Evolutionary conservation across 2,329 filamentous ascomycete genomes (phyloP).

Genomic region (Phaeosphaeria sp.): DNA sequence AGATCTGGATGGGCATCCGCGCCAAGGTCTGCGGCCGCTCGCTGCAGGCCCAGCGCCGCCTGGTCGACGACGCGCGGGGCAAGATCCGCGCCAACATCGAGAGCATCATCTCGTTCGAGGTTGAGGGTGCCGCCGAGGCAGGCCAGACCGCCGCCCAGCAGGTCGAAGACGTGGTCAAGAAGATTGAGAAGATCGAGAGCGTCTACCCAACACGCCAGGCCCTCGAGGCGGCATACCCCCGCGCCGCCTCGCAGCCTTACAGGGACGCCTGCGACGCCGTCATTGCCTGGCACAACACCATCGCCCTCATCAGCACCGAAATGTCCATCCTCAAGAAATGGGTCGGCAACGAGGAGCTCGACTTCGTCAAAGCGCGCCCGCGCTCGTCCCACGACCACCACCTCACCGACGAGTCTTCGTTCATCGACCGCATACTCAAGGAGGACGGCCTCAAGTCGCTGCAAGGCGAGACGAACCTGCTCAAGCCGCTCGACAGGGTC

Average conservation of each 20-base stretch:
- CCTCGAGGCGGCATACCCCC: slow-evolving; percentile 76
- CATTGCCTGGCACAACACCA: slow-evolving; percentile 96
- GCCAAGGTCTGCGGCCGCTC: slow-evolving; percentile 85
- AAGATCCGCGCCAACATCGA: slow-evolving; percentile 79
- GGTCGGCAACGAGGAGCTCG: slow-evolving; percentile 95
- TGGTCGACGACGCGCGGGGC: slow-evolving; percentile 83
- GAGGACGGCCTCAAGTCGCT: slow-evolving; percentile 93
- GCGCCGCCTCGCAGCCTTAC: slow-evolving; percentile 78
- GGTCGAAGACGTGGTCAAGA: slow-evolving; percentile 85
- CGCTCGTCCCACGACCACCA: slow-evolving; percentile 73
- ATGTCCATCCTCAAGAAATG: slow-evolving; percentile 89
- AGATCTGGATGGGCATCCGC: slow-evolving; percentile 87
- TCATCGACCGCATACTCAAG: slow-evolving; percentile 92
- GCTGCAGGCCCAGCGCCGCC: slow-evolving; percentile 80
- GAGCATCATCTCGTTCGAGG: slow-evolving; percentile 89
- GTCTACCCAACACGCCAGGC: slow-evolving; percentile 83
- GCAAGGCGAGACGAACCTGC: slow-evolving; percentile 83
- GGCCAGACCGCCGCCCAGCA: slow-evolving; percentile 88
- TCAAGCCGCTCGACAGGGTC: slow-evolving; percentile 81
- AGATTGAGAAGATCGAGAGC: slow-evolving; percentile 87
- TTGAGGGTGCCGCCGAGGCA: slow-evolving; percentile 90
- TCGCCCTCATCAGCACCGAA: slow-evolving; percentile 93
- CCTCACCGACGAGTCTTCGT: slow-evolving; percentile 87
- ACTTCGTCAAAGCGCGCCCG: slow-evolving; percentile 80
- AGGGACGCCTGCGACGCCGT: slow-evolving; percentile 85